These are phyloP conservation scores for Davidsoniella eucalypti DNA, from an alignment of 2,329 filamentous ascomycete genomes.

Conservation along the genomic window DNA sequence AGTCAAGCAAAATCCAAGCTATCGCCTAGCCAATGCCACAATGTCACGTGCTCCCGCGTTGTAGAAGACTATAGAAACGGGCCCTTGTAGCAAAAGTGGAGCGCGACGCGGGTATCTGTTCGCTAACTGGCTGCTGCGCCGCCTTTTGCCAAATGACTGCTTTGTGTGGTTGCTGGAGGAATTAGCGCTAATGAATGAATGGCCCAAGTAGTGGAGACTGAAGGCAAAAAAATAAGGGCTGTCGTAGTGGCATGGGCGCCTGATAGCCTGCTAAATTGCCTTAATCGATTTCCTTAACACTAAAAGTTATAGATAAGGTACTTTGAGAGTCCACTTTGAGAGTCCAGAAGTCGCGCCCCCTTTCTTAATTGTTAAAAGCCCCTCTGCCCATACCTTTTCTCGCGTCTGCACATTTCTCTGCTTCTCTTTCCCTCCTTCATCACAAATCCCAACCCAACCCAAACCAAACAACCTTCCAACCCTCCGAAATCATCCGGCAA, in stretches of 20 bases:
- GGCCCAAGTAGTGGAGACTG: not conserved
- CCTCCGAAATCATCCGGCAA: slow-evolving; percentile 9
- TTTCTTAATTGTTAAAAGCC: not conserved
- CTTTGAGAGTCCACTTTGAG: no score
- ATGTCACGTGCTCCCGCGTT: slow-evolving; percentile 10
- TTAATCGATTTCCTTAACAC: no score
- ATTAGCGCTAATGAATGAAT: not conserved
- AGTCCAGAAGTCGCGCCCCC: not conserved
- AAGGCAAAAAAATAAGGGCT: not conserved
- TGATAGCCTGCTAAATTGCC: not conserved
- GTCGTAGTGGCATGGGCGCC: no score
- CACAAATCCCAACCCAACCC: slow-evolving; percentile 5
- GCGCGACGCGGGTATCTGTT: no score
- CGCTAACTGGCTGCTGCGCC: not conserved
- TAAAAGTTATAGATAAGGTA: no score
- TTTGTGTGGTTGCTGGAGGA: not conserved
- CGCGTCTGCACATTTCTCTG: not conserved
- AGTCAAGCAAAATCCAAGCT: not conserved
- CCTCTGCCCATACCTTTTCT: not conserved
- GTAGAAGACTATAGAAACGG: slow-evolving; percentile 1
- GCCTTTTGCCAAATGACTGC: not conserved
- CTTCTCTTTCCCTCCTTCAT: slow-evolving; percentile 9
- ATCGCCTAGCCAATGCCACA: not conserved
- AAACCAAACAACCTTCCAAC: slow-evolving; percentile 5
- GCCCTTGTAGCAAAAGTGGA: not conserved